Evolutionary conservation across 176 grass and related monocot species (phyloP), one percentile per base, ranked within the genome.

Genomic region (Tuctoria greenei): DNA sequence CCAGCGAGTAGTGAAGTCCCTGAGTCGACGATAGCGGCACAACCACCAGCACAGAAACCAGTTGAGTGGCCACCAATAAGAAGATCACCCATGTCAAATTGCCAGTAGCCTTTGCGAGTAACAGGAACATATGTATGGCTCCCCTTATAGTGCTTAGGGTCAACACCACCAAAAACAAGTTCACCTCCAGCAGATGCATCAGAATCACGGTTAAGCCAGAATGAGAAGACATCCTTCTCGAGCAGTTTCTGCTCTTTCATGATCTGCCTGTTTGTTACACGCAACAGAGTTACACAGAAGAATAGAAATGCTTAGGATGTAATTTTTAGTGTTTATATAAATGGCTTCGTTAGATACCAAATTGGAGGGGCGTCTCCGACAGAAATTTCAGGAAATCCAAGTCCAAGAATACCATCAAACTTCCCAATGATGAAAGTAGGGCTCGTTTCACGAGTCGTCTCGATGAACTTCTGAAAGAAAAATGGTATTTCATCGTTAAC

Each of bases 391-490:
- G 82, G 95, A 74, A 86, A 98, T 61, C 95, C 95, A 42, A 98
- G 95, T 21, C 95, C 95, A 66, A 98, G 79, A 79, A 98, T 94
- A 15, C 95, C 95, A 81, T 98, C 95, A 74, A 98, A 98, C 64
- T 98, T 98, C 24, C 84, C 89, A 44, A 94, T 43, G 60, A 98
- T 41, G 67, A 98, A 98, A 69, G 79, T 59, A 59, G 84, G 52
- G 23, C 95, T 93, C 0, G 86, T 58, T 83, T 98, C 95, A 26
- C 73, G 79, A 35, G 95, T 98, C n/a, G 91, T 82, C 87, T 98
- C 95, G 20, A 98, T 94, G 63, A 98, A 98, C 74, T 88, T 73
- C 95, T 98, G 82, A 81, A 81, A 80, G 9, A 11, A 83, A 11
- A 72, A 27, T 52, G 34, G 27, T 43, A 47, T n/a, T 71, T 46